These are phyloP conservation scores for Alternaria alternata DNA, from an alignment of 2,329 filamentous ascomycete species.

Conservation along the genomic window DNA sequence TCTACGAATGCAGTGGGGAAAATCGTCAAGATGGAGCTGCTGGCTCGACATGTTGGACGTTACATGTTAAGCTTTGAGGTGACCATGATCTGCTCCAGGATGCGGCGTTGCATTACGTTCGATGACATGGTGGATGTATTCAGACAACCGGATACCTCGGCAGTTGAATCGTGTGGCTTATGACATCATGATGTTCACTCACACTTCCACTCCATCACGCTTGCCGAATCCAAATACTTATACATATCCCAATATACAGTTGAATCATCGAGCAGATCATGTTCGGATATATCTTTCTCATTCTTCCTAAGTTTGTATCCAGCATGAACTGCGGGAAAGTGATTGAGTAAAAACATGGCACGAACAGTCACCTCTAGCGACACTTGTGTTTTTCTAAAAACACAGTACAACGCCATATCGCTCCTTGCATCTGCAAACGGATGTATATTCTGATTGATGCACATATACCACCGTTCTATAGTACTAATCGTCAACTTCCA, in stretches of 20 bases:
- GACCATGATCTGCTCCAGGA: conserved; percentile 10
- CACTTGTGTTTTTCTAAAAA: background rate
- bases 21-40: background rate
- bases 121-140: conserved; percentile 14
- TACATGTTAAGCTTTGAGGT: background rate
- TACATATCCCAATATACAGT: background rate
- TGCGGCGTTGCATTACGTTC: conserved; percentile 5
- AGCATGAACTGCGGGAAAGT: background rate
- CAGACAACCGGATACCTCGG: background rate
- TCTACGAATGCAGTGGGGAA: background rate
- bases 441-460: background rate
- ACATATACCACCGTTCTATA: background rate
- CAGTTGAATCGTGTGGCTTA: conserved; percentile 4
- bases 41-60: background rate
- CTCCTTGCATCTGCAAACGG: background rate
- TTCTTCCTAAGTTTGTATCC: background rate
- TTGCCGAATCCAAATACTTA: background rate
- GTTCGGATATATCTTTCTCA: background rate
- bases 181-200: conserved; percentile 13
- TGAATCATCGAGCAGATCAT: background rate
- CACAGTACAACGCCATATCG: background rate
- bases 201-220: background rate
- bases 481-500: background rate
- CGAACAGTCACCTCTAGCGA: background rate
- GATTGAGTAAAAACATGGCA: background rate